Percentiles rank a stretch among this genome's conserved stretches.
phyloP scores from a whole-genome alignment of 179 eudicot species.

The Spergularia azorica region DNA sequence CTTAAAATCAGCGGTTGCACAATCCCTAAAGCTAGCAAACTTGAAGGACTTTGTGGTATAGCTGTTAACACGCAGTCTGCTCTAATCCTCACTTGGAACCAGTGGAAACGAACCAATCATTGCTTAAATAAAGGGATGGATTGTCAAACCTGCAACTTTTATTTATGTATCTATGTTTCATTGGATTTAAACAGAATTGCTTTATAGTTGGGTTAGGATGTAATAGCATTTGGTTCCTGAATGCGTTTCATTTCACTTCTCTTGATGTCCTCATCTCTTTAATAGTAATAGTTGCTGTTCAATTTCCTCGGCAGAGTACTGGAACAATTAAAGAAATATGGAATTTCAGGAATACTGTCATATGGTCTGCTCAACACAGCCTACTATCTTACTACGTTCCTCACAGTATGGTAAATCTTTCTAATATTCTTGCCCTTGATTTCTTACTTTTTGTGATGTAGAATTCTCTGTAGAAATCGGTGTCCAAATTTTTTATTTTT shows the following conservation, averaged over 20 bases:
- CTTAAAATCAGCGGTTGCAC: too few relatives aligned
- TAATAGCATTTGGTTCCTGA: background rate
- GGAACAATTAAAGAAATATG: constrained; percentile 71
- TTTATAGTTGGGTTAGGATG: background rate
- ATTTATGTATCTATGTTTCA: background rate
- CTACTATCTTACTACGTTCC: constrained; percentile 77
- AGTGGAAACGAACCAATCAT: background rate
- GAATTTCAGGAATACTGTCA: constrained; percentile 75
- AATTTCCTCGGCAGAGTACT: constrained; percentile 43
- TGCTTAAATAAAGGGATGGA: background rate
- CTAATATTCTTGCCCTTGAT: constrained; percentile 3
- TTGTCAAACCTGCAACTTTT: background rate
- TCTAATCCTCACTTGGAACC: background rate
- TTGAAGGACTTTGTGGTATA: constrained; percentile 4
- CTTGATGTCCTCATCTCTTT: background rate
- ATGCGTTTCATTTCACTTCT: constrained; percentile 1
- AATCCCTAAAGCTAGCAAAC: background rate
- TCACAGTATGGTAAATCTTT: constrained; percentile 62
- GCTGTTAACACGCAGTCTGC: background rate
- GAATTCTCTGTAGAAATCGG: background rate
- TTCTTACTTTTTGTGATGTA: too few relatives aligned
- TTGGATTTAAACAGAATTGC: background rate
- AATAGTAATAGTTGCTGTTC: constrained; percentile 14
- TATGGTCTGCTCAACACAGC: constrained; percentile 83
- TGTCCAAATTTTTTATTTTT: too few relatives aligned